phyloP scores from a whole-genome alignment of 345 rosid genomes.

The Syzygium oleosum region DNA sequence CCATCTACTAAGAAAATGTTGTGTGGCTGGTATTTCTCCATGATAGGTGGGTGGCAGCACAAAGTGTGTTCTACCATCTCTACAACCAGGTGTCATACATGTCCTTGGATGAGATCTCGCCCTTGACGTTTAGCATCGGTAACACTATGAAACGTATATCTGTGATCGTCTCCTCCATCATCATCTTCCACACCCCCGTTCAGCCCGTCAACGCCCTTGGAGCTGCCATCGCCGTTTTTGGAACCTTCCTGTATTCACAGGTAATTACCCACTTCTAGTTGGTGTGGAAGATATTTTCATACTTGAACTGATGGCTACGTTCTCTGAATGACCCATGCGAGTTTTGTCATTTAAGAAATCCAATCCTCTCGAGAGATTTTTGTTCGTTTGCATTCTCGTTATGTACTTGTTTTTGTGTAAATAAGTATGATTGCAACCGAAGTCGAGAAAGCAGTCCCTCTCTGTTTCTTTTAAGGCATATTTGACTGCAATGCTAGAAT shows the following conservation, averaged over 20 bases:
- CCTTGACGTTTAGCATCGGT: constrained; percentile 93
- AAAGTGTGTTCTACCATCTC: constrained; percentile 95
- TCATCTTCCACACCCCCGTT: constrained; percentile 95
- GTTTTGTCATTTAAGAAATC: not conserved
- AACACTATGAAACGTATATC: constrained; percentile 98
- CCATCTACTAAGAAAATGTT: not conserved
- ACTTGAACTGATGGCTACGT: not conserved
- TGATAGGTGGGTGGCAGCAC: constrained; percentile 92
- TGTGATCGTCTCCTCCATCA: constrained; percentile 92
- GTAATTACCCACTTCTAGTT: constrained; percentile 16
- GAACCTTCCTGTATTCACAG: constrained; percentile 98
- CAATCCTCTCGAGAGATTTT: not conserved
- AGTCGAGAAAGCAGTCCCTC: not conserved
- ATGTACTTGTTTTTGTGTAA: not conserved
- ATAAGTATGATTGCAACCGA: not conserved
- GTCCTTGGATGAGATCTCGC: constrained; percentile 95
- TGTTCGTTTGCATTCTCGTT: not conserved
- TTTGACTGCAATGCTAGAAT: not conserved
- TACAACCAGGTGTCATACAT: constrained; percentile 98
- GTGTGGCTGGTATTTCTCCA: constrained; percentile 4
- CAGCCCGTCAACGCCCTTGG: constrained; percentile 92
- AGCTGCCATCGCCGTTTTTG: constrained; percentile 91
- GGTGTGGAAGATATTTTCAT: not conserved
- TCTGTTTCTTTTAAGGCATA: not conserved
- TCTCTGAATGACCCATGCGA: not conserved